These are phyloP conservation scores for Vitis riparia DNA, from an alignment of 164 flowering plant species.

Conservation along the genomic window DNA sequence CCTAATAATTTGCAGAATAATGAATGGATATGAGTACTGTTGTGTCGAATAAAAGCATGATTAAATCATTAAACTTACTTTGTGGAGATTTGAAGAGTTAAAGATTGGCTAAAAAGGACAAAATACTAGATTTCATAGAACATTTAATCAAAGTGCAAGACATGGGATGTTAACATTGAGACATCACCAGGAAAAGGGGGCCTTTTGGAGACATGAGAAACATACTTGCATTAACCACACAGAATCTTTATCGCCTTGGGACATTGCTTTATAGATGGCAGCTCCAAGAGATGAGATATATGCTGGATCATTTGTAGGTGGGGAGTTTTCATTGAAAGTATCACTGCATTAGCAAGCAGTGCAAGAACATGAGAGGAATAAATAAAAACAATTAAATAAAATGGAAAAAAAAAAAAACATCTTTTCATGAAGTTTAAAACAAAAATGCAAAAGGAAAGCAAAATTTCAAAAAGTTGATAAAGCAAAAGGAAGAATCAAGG, in stretches of 20 bases:
- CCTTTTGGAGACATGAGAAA: not conserved
- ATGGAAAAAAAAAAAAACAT: not conserved
- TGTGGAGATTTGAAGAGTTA: too few species aligned
- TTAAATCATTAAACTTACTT: too few species aligned
- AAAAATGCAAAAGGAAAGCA: not conserved
- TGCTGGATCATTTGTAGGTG: slow-evolving; percentile 80
- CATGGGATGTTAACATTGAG: not conserved
- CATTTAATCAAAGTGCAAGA: too few species aligned
- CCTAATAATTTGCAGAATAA: too few species aligned
- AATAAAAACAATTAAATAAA: not conserved
- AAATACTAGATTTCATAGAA: too few species aligned
- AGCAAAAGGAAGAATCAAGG: too few species aligned
- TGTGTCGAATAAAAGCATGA: too few species aligned
- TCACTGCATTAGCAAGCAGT: slow-evolving; percentile 52
- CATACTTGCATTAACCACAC: slow-evolving; percentile 99
- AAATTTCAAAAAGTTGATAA: not conserved
- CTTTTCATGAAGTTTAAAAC: not conserved
- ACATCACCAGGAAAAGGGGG: not conserved
- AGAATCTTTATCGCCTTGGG: slow-evolving; percentile 74
- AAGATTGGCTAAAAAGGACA: too few species aligned
- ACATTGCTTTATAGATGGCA: slow-evolving; percentile 87
- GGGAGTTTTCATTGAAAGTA: slow-evolving; percentile 93
- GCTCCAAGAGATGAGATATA: slow-evolving; percentile 91
- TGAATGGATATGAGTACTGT: too few species aligned
- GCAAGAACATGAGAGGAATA: not conserved